These are phyloP conservation scores for Fusarium sp. DNA, from an alignment of 2,329 filamentous ascomycete species.

Conservation along the genomic window DNA sequence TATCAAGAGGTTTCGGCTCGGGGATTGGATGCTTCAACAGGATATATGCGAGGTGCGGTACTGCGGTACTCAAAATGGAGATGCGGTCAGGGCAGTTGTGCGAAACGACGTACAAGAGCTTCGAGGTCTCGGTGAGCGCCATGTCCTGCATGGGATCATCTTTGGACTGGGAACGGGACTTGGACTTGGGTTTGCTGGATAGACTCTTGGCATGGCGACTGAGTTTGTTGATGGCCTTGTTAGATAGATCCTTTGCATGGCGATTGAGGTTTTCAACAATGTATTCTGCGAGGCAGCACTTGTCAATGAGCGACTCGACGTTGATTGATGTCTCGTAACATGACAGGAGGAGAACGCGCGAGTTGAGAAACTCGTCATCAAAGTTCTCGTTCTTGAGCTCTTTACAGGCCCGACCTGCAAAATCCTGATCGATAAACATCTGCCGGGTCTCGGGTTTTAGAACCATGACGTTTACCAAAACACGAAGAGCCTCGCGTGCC, in stretches of 20 bases:
- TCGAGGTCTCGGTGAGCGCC: constrained; percentile 85
- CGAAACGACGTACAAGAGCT: constrained; percentile 89
- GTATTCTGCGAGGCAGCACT: constrained; percentile 58
- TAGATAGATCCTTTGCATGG: constrained; percentile 65
- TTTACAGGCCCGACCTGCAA: constrained; percentile 71
- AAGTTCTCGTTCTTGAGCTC: constrained; percentile 77
- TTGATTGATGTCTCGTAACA: constrained; percentile 61
- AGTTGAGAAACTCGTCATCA: constrained; percentile 86
- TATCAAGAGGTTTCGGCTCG: constrained; percentile 74
- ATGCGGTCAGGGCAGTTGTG: constrained; percentile 74
- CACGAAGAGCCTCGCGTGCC: constrained; percentile 81
- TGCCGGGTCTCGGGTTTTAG: constrained; percentile 59
- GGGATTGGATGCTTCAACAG: constrained; percentile 69
- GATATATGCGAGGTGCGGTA: constrained; percentile 77
- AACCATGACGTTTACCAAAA: constrained; percentile 81
- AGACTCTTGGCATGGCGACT: not conserved
- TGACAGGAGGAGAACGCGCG: constrained; percentile 57
- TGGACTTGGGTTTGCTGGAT: not conserved
- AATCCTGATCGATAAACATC: constrained; percentile 56
- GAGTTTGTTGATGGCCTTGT: constrained; percentile 19
- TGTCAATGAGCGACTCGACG: constrained; percentile 59
- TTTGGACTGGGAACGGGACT: constrained; percentile 40
- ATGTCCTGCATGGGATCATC: constrained; percentile 75
- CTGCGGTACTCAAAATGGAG: constrained; percentile 71
- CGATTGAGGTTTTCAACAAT: constrained; percentile 76